Base-by-base conservation (phyloP, 257 asterid genomes). In the Paraleonurus japonicus region DNA sequence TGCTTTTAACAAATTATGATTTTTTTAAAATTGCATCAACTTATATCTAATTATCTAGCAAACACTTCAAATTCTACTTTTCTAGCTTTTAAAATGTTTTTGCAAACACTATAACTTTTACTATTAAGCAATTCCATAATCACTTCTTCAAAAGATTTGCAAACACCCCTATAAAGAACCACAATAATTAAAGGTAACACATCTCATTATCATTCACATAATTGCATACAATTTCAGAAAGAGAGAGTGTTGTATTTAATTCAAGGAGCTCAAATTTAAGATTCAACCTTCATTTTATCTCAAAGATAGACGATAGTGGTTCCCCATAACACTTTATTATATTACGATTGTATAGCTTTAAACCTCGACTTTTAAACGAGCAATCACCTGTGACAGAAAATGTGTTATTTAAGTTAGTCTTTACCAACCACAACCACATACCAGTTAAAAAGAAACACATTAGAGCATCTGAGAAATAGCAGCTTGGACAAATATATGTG, bases 271-370 rank as follows among this genome's bases (percentile, higher is more conserved):
- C 67, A 61, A 30, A 69, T 22, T 26, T 37, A 60, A 35, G 61
- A 39, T 41, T 48, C 39, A 64, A 85, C 85, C 89, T 82, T 78
- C 58, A 59, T 72, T 0, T 80, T 75, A 85, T 76, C 81, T 80
- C 71, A 50, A 59, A 33, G 80, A 74, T 58, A 59, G 75, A 74
- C 47, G 83, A 73, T 54, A 47, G 61, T 15, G 63, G 51, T 65
- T 70, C 79, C 73, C 82, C 89, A 85, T 82, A 70, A 70, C 74
- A 67, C 76, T 75, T 65, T 16, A 35, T 32, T n/a, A 32, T 27
- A 72, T 19, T 7, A 65, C 26, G 11, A 59, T 13, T 27, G 41
- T 65, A 67, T 7, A 41, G 75, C 63, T 70, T 41, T 58, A 32
- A 50, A 33, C 55, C 60, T 69, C 72, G 5, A 68, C 78, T 65